Evolutionary conservation across 2,329 filamentous ascomycete species (phyloP), one percentile per base, ranked within the genome.

Genomic region (Claviceps monticola): DNA sequence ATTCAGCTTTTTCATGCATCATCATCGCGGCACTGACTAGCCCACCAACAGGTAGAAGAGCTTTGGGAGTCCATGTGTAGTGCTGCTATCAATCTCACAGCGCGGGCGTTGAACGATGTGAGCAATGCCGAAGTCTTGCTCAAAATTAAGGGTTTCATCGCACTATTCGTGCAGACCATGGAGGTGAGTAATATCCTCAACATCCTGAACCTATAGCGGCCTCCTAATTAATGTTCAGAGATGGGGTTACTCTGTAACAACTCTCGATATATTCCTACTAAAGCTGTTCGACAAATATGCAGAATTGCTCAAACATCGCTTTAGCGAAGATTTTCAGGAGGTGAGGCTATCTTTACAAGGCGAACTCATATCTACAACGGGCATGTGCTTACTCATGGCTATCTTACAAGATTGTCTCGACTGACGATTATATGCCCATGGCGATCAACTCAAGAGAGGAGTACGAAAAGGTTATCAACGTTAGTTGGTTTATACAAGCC

Each of bases 361-460:
- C 11, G 6, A 21, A 9, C 23, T 36, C 14, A n/a, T 46, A n/a
- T 29, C 4, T 17, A n/a, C 14, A 13, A 45, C 19, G 8, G 14
- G 48, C 17, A 34, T n/a, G 29, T 23, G 34, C 48, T 50, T 6
- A 50, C 29, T 9, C 3, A 5, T 17, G 14, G 9, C 19, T 37
- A n/a, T 16, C 26, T 29, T n/a, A 23, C 17, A 48, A 63, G 76
- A 83, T 83, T 60, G 80, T 84, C 16, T 82, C 87, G n/a, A 96
- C 88, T 1, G 93, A 98, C 65, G 93, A 98, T 67, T 98, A 98
- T 68, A 98, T 98, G 91, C 94, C 93, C 2, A 97, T 98, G 93
- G 87, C 88, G 1, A 95, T 97, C 65, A 88, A 89, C 61, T 89
- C 85, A 19, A 69, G 77, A 16, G 90, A 95, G 60, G 90, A 97